Conservation (phyloP, 306 rosid genomes). For the Coriaria nepalensis region DNA sequence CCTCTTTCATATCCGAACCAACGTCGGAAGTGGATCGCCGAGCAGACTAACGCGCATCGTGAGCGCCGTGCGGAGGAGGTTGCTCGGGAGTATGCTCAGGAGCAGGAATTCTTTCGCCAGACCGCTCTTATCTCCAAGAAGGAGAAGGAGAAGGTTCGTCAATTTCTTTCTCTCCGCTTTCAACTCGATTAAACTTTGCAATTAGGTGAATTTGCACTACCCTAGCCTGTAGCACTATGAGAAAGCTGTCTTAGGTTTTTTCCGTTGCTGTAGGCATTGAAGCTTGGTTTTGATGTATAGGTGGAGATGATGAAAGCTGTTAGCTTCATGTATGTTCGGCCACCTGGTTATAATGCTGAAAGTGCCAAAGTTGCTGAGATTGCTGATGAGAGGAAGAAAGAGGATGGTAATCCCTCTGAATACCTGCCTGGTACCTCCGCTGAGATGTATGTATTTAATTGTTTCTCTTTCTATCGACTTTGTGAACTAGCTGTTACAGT, state of each 20-base stretch:
- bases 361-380: constrained; percentile 91
- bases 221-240: too few relatives aligned
- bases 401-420: constrained; percentile 19
- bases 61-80: constrained; percentile 65
- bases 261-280: neutral
- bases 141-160: constrained; percentile 71
- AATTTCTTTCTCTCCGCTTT: neutral
- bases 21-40: constrained; percentile 98
- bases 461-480: neutral
- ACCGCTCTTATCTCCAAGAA: constrained; percentile 66
- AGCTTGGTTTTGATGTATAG: constrained; percentile 19
- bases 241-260: too few relatives aligned
- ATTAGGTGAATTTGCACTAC: too few relatives aligned
- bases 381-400: constrained; percentile 45
- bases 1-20: constrained; percentile 97
- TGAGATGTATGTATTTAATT: constrained; percentile 27
- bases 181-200: neutral
- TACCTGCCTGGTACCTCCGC: constrained; percentile 29
- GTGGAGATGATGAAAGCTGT: constrained; percentile 92
- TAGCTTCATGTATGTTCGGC: constrained; percentile 97
- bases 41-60: constrained; percentile 60
- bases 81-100: constrained; percentile 94
- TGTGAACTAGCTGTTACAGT: neutral
- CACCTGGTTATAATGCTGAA: constrained; percentile 87
- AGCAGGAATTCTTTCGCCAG: constrained; percentile 89